These are phyloP conservation scores for Trichoderma asperelloides DNA, from an alignment of 495 filamentous ascomycete species.

Conservation along the genomic window DNA sequence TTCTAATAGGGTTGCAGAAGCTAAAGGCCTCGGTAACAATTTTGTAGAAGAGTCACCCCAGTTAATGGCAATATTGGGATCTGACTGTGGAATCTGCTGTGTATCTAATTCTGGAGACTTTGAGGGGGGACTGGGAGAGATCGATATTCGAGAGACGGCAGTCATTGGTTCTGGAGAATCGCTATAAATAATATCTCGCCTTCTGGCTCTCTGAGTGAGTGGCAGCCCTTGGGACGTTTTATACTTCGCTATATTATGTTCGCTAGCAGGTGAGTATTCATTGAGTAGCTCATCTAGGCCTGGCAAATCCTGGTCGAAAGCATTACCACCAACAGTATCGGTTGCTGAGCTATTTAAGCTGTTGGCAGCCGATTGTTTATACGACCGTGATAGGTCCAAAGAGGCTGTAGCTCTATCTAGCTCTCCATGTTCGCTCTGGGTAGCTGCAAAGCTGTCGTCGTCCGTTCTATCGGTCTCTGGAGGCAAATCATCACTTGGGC, in stretches of 20 bases:
- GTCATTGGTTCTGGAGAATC: neutral
- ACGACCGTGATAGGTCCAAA: neutral
- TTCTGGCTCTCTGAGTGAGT: neutral
- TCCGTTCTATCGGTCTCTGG: slow-evolving; percentile 17
- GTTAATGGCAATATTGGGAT: neutral
- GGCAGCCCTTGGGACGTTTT: neutral
- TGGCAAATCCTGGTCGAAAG: neutral
- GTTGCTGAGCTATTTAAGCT: neutral
- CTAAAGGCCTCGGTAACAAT: neutral
- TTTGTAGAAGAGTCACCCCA: neutral
- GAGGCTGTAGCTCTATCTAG: neutral
- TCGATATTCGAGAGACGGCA: neutral
- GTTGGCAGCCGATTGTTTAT: neutral
- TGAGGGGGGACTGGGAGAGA: neutral
- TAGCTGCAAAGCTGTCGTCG: slow-evolving; percentile 16
- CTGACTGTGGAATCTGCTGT: neutral
- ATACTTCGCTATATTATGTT: neutral
- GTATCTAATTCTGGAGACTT: neutral
- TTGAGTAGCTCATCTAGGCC: neutral
- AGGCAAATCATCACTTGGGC: slow-evolving; percentile 24
- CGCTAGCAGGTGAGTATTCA: neutral
- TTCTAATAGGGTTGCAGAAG: neutral
- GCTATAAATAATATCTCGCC: neutral
- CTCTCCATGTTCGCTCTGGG: neutral
- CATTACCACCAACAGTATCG: neutral